Percentiles rank a stretch among this genome's conserved stretches.
phyloP scores from a whole-genome alignment of 2,329 filamentous ascomycete genomes.

The Monilinia laxa region DNA sequence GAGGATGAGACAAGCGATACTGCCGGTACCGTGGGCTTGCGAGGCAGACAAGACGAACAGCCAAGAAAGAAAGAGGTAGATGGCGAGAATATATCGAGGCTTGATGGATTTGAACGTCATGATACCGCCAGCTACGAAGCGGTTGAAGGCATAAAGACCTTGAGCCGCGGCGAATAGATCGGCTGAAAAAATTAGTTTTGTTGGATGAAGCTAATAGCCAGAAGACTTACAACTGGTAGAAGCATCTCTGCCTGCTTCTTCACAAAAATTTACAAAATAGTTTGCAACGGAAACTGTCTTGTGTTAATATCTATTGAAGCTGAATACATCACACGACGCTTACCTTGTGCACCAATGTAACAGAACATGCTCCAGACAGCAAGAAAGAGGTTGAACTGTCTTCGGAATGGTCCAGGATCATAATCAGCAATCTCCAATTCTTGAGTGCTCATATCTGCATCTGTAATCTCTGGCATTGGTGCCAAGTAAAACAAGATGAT shows the following conservation, averaged over 20 bases:
- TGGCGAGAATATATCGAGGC: slow-evolving; percentile 66
- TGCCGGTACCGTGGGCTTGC: slow-evolving; percentile 15
- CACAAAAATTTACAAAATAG: slow-evolving; percentile 73
- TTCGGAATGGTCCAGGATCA: slow-evolving; percentile 62
- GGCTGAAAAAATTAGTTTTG: slow-evolving; percentile 51
- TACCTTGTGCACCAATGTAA: slow-evolving; percentile 68
- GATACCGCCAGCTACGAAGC: slow-evolving; percentile 64
- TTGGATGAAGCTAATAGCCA: background rate
- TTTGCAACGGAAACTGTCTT: slow-evolving; percentile 54
- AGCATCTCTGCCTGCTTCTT: slow-evolving; percentile 54
- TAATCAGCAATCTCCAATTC: slow-evolving; percentile 46
- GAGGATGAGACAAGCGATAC: slow-evolving; percentile 61
- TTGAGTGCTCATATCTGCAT: slow-evolving; percentile 67
- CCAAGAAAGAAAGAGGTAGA: slow-evolving; percentile 63
- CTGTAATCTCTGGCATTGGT: slow-evolving; percentile 70
- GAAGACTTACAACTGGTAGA: slow-evolving; percentile 36
- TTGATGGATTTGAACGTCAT: slow-evolving; percentile 60
- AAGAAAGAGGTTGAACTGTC: slow-evolving; percentile 75
- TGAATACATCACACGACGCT: too few relatives aligned
- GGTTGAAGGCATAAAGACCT: slow-evolving; percentile 69
- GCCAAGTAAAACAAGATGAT: slow-evolving; percentile 62
- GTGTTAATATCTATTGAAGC: background rate
- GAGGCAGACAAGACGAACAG: slow-evolving; percentile 45
- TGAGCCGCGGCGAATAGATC: slow-evolving; percentile 57
- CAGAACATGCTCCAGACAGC: slow-evolving; percentile 75